These are phyloP conservation scores for Durusdinium trenchii DNA, from an alignment of 73 alveolate species.

Conservation along the genomic window DNA sequence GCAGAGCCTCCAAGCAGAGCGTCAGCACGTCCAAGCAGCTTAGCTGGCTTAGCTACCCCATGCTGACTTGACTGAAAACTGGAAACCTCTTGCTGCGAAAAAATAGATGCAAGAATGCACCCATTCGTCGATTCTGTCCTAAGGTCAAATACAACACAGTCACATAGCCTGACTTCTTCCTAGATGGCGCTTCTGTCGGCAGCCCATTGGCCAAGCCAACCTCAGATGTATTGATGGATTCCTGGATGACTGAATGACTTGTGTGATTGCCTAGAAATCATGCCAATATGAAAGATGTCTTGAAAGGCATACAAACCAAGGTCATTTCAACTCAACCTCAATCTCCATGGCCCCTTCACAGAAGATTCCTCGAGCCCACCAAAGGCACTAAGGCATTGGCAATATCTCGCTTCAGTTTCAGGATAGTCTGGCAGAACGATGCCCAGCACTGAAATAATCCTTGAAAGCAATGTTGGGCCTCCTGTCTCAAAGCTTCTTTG, in stretches of 20 bases:
- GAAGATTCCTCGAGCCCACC: neutral
- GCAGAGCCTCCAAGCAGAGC: conserved; percentile 16
- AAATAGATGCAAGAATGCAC: too few species aligned
- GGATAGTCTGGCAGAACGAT: conserved; percentile 49
- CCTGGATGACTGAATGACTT: neutral
- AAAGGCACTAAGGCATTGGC: neutral
- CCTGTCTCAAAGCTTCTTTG: conserved; percentile 76
- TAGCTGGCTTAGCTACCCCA: too few species aligned
- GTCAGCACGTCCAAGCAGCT: too few species aligned
- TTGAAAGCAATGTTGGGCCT: neutral
- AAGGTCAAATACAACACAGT: neutral
- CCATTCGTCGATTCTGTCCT: neutral
- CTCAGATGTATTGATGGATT: neutral
- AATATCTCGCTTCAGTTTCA: conserved; percentile 85
- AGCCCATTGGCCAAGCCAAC: conserved; percentile 65
- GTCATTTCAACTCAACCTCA: too few species aligned
- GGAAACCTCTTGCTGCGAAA: too few species aligned
- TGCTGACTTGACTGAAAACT: too few species aligned
- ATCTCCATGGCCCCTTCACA: too few species aligned
- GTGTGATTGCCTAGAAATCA: neutral
- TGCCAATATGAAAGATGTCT: neutral
- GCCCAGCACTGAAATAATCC: neutral
- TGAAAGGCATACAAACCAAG: neutral
- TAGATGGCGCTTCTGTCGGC: conserved; percentile 34
- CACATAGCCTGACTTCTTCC: conserved; percentile 53